Base-by-base conservation (phyloP, 225 moss, liverwort and hornwort species). In the Sphagnum tenellum region DNA sequence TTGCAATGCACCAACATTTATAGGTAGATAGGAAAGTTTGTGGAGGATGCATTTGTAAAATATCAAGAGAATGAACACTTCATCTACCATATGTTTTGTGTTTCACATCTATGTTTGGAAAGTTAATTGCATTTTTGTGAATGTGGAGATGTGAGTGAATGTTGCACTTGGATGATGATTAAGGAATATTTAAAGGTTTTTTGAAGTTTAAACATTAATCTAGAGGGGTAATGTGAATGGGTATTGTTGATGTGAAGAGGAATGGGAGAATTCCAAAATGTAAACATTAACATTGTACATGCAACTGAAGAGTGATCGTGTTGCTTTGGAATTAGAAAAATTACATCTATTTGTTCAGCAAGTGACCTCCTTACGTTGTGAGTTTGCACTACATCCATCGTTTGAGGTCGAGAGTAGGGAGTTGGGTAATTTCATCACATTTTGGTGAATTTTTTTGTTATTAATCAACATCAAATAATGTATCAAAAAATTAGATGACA, bases 51-150 rank as follows among this genome's bases (percentile, higher is more conserved):
- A 14, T 47, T 74, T 5, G 74, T 69, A 56, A 70, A 78, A 56
- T 82, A 86, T 44, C 62, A 84, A 50, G 73, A 77, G 5, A 77
- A 78, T 57, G 79, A 86, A n/a, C 79, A 70, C n/a, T 64, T 80
- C 65, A 81, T 88, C 12, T 78, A 86, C 67, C 9, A 29, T 29
- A 29, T 29, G 92, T 89, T 46, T 45, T 14, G 45, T 12, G 44
- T 14, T 45, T 61, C 57, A 2, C 0, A 8, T 9, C 5, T 12
- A 2, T n/a, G 46, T 29, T 0, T 70, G 57, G 50, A 8, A 3
- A 56, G 3, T 4, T 29, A 29, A 29, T 29, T 29, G 29, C 29
- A 29, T 29, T 29, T 1, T 29, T 29, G 29, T 29, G 29, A 29
- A 29, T 29, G 29, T 29, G 29, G 29, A 29, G 29, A 29, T 29